Base-by-base conservation (phyloP, 805 yeast species). In the Yarrowia divulgata region DNA sequence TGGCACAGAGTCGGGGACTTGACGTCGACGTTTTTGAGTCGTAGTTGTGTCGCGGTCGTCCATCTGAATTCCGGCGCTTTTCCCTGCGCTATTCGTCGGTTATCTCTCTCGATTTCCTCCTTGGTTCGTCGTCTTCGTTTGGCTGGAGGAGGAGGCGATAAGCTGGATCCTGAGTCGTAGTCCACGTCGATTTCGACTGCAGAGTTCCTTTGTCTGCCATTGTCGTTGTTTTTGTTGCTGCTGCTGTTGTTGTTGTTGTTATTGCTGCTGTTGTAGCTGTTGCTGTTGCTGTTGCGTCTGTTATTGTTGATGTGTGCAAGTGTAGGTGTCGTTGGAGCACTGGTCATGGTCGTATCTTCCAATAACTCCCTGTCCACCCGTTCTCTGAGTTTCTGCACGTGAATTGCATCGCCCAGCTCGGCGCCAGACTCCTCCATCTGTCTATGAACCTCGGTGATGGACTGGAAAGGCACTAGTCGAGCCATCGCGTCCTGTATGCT, bases 71-170 rank as follows among this genome's bases (percentile, higher is more conserved):
- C 42, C 7, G 43, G 43, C 1, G 35, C 34, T n/a, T 55, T 40
- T 9, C 46, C 46, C 46, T 39, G 46, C 18, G 42, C 58, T 6
- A 34, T 35, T 16, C 62, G 9, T 14, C 62, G 9, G 46, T 16
- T 55, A 9, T 40, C 62, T 23, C 62, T 6, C 13, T 55, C 46
- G 6, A 39, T 16, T 16, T 39, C 46, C 12, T 55, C 46, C 16
- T 18, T 14, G 8, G 46, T 40, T 39, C 60, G 60, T 39, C 60
- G 13, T 39, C 18, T 54, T 37, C 60, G 42, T 13, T 18, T 50
- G 9, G n/a, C 18, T 8, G 58, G 58, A 6, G 58, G 58, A 35
- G 43, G 58, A 7, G 18, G 6, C 16, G 58, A 35, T 3, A 54
- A 14, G 13, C 8, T 8, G 7, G 57, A 52, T 1, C 29, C 42